phyloP scores from a whole-genome alignment of 345 rosid species.

The Salix koriyanagi region DNA sequence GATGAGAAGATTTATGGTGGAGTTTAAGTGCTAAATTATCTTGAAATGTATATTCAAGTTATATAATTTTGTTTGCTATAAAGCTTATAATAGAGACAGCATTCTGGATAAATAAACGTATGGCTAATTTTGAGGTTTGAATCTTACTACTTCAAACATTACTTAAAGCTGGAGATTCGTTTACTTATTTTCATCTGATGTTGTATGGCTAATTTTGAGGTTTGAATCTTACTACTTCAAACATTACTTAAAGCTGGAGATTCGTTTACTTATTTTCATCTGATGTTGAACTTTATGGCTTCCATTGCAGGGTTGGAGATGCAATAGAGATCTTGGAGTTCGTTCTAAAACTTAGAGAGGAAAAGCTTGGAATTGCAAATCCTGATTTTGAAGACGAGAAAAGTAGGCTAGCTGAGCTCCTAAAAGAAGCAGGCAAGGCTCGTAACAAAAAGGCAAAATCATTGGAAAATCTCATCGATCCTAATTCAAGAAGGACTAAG shows the following conservation, averaged over 20 bases:
- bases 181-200: background rate
- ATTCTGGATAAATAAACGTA: background rate
- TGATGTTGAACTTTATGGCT: background rate
- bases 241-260: slow-evolving; percentile 1
- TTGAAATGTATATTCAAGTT: background rate
- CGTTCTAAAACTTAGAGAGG: slow-evolving; percentile 88
- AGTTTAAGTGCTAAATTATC: background rate
- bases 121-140: background rate
- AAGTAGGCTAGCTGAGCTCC: slow-evolving; percentile 84
- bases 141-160: no score
- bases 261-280: background rate
- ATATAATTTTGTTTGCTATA: background rate
- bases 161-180: slow-evolving; percentile 3
- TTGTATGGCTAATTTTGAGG: background rate
- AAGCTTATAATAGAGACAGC: background rate
- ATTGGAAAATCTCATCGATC: slow-evolving; percentile 86
- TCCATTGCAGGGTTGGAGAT: slow-evolving; percentile 74
- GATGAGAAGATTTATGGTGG: background rate
- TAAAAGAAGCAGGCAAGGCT: slow-evolving; percentile 92
- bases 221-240: background rate
- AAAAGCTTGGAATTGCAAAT: slow-evolving; percentile 93
- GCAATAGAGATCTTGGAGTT: slow-evolving; percentile 92
- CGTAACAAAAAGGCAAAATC: slow-evolving; percentile 88
- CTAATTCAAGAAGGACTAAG: slow-evolving; percentile 68
- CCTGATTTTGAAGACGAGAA: slow-evolving; percentile 97